phyloP scores from a whole-genome alignment of 1,284 basidiomycete species.

The Cryptococcus sp. region DNA sequence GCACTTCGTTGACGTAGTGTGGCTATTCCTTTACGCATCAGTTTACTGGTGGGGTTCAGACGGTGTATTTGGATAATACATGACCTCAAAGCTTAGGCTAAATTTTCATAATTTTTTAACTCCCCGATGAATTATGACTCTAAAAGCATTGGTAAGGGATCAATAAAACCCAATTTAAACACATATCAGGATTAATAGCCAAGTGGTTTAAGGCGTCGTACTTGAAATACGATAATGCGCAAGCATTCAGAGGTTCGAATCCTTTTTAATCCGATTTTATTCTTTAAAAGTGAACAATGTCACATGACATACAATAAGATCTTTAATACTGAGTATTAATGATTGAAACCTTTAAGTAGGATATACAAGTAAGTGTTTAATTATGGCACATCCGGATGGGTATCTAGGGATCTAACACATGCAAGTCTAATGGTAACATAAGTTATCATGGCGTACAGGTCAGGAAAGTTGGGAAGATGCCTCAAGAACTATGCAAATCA shows the following conservation, averaged over 20 bases:
- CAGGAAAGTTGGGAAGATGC: constrained; percentile 12
- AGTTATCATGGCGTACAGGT: constrained; percentile 15
- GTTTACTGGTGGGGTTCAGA: constrained; percentile 40
- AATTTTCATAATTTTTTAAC: not conserved
- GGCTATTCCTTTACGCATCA: constrained; percentile 43
- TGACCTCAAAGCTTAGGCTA: not conserved
- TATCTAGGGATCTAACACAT: constrained; percentile 20
- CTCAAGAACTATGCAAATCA: constrained; percentile 14
- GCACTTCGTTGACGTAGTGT: constrained; percentile 39
- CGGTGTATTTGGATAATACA: constrained; percentile 13
- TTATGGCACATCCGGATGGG: constrained; percentile 15
- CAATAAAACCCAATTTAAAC: not conserved
- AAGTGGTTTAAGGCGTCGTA: constrained; percentile 12
- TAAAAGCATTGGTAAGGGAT: not conserved
- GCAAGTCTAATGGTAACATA: constrained; percentile 14
- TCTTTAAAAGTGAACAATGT: constrained; percentile 1
- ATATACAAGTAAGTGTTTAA: constrained; percentile 9
- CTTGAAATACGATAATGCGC: constrained; percentile 12
- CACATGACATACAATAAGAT: constrained; percentile 2
- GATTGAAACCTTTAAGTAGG: not conserved
- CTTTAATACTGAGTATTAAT: not conserved
- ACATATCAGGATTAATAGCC: constrained; percentile 8
- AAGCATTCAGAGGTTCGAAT: constrained; percentile 13
- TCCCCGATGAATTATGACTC: too few species aligned
- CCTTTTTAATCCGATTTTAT: constrained; percentile 9